Conservation (phyloP, 768 basidiomycete species). For the Calocybe cyanea region DNA sequence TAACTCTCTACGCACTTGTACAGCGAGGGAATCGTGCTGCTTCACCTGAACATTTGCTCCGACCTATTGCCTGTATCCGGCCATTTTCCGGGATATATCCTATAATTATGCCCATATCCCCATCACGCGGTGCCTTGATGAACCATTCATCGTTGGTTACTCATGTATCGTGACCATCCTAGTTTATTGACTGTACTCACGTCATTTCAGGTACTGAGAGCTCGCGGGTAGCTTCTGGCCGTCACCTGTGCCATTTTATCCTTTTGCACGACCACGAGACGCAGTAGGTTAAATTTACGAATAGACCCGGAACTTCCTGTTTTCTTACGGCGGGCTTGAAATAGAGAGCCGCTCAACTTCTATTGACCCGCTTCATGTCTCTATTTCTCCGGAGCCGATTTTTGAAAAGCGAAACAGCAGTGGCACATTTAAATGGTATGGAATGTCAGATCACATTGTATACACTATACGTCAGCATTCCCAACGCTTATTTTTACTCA, state of each 20-base stretch:
- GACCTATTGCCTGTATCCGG: constrained; percentile 16
- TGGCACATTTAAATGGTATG: background rate
- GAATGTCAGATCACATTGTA: constrained; percentile 13
- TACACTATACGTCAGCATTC: background rate
- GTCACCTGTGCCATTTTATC: too few species aligned
- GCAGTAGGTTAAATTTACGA: background rate
- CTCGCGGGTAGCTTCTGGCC: background rate
- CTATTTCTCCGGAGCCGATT: constrained; percentile 14
- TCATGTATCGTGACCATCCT: background rate
- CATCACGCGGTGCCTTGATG: constrained; percentile 1
- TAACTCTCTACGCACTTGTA: too few species aligned
- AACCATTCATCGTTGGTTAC: background rate
- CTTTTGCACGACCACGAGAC: too few species aligned
- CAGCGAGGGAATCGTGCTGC: too few species aligned
- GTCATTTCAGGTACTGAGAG: background rate
- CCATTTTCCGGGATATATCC: constrained; percentile 17
- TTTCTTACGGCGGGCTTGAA: constrained; percentile 1
- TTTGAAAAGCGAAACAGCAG: background rate
- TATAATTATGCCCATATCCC: background rate
- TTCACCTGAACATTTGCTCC: constrained; percentile 1
- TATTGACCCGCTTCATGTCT: background rate
- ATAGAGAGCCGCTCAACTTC: background rate
- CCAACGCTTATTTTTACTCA: too few species aligned
- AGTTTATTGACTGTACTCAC: background rate
- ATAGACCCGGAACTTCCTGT: background rate